Percentiles rank a stretch among this genome's conserved stretches.
Conservation (phyloP, 164 flowering plant species). For the Nymphaea thermarum region DNA sequence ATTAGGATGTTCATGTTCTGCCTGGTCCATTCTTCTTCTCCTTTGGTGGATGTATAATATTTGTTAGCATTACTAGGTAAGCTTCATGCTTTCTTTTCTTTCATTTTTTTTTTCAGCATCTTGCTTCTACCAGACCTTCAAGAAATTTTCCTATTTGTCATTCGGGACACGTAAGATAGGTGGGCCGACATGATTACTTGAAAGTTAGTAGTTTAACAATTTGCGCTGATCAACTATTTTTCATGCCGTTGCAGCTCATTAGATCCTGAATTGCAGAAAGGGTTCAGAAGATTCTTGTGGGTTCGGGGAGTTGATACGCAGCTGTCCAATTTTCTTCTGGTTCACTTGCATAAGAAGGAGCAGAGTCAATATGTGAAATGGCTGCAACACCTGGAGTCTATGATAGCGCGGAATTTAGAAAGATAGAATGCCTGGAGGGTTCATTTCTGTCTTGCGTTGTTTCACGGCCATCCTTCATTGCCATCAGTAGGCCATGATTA, state of each 20-base stretch:
- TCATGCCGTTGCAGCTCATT: constrained; percentile 27
- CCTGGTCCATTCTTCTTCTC: no score
- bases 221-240: no score
- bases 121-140: no score
- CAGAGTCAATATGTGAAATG: constrained; percentile 56
- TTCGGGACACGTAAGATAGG: no score
- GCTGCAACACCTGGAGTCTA: constrained; percentile 40
- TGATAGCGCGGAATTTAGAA: constrained; percentile 8
- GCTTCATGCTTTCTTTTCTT: no score
- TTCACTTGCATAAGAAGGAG: constrained; percentile 60
- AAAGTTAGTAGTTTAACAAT: no score
- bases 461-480: neutral
- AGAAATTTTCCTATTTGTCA: no score
- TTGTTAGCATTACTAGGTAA: no score
- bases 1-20: no score
- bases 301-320: constrained; percentile 42
- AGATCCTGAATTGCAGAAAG: constrained; percentile 48
- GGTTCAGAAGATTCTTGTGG: constrained; percentile 40
- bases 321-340: constrained; percentile 51
- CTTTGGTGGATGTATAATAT: no score
- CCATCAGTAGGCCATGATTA: neutral
- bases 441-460: neutral
- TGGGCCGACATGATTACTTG: no score
- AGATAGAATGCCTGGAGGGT: neutral
- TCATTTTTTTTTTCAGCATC: no score